Evolutionary conservation across 164 flowering plant species (phyloP).

Genomic region (Piper betle): DNA sequence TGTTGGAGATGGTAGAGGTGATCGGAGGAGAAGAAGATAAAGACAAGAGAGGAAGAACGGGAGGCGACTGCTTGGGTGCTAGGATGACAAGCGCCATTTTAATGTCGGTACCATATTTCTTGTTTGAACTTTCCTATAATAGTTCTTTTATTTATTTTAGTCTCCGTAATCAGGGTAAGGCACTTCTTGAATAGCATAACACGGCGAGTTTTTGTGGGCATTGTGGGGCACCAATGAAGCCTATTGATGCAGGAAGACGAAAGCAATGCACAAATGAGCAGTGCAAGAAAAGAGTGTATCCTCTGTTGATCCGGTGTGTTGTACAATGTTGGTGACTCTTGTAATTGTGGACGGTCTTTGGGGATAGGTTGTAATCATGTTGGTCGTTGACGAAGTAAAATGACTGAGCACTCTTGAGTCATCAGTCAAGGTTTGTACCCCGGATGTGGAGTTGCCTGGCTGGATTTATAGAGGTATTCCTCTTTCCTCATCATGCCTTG

Average conservation of each 20-base stretch:
- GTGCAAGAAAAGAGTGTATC: conserved; percentile 76
- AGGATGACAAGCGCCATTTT: too few species aligned
- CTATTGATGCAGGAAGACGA: conserved; percentile 79
- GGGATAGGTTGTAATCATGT: conserved; percentile 88
- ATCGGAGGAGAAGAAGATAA: too few species aligned
- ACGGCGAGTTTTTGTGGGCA: conserved; percentile 67
- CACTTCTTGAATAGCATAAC: conserved; percentile 84
- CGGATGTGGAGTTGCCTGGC: conserved; percentile 99
- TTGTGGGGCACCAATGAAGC: conserved; percentile 58
- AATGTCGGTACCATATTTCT: too few species aligned
- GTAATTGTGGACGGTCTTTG: background rate
- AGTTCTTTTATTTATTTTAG: too few species aligned
- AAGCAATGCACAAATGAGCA: conserved; percentile 61
- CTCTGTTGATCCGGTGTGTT: conserved; percentile 84
- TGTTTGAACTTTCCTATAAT: too few species aligned
- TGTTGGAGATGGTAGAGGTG: too few species aligned
- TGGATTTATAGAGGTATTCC: conserved; percentile 81
- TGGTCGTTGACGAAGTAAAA: conserved; percentile 86
- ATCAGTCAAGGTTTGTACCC: conserved; percentile 76
- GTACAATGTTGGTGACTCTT: background rate
- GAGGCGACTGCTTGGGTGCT: too few species aligned
- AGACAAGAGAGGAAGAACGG: too few species aligned
- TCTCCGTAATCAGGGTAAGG: conserved; percentile 47
- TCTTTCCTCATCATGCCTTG: background rate
- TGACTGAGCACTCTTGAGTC: conserved; percentile 73